These are phyloP conservation scores for Citrus hindsii DNA, from an alignment of 345 rosid species.

Conservation along the genomic window DNA sequence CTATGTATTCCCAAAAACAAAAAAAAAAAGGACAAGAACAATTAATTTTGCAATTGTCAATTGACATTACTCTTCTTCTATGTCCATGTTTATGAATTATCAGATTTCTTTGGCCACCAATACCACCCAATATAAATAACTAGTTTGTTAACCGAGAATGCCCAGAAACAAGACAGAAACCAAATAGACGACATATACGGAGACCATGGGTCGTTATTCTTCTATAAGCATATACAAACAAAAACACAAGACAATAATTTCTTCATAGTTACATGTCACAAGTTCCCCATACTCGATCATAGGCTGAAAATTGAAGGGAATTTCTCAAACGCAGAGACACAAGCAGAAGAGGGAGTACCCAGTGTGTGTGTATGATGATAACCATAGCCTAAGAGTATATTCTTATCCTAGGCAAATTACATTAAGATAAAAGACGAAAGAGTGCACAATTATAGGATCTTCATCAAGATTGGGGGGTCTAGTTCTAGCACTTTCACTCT, in stretches of 20 bases:
- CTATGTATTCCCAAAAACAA: too few relatives aligned
- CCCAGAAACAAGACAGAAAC: background rate
- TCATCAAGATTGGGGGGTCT: background rate
- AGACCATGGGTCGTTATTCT: background rate
- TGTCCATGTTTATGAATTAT: background rate
- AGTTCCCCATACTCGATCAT: background rate
- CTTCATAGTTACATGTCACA: background rate
- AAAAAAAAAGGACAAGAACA: too few relatives aligned
- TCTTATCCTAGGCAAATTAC: conserved; percentile 4
- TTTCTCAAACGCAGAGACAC: conserved; percentile 6
- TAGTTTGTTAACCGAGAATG: background rate
- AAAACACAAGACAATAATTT: too few relatives aligned
- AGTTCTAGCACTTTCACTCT: background rate
- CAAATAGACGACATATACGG: background rate
- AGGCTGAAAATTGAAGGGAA: background rate
- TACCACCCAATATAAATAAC: background rate
- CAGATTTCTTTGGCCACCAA: background rate
- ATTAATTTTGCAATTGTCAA: too few relatives aligned
- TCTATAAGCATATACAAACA: too few relatives aligned
- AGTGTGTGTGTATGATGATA: background rate
- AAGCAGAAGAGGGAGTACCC: conserved; percentile 2
- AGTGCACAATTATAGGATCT: background rate
- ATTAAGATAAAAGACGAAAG: background rate
- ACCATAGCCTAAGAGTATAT: background rate
- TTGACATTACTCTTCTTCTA: too few relatives aligned